Evolutionary conservation across 441 rosid species (phyloP).

Genomic region (Dalechampia spathulata): DNA sequence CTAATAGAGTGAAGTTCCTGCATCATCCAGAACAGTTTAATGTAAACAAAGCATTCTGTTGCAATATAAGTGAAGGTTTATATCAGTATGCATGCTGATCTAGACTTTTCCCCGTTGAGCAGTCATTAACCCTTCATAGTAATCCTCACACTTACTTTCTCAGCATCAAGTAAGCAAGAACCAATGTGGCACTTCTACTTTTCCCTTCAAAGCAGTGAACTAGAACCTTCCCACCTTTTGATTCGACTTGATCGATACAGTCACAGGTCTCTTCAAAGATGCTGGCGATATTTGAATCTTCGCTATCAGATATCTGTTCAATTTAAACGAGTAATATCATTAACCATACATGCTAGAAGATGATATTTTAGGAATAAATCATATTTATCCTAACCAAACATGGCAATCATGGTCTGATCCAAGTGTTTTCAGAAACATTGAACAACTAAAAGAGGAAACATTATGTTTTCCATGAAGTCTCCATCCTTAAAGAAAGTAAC

Average conservation of each 20-base stretch:
- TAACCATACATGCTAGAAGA: constrained; percentile 3
- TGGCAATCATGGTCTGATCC: too few relatives aligned
- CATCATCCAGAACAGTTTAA: constrained; percentile 2
- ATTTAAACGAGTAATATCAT: background rate
- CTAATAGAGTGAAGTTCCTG: constrained; percentile 66
- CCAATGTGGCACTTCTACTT: constrained; percentile 95
- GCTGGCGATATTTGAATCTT: constrained; percentile 72
- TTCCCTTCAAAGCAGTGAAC: constrained; percentile 99
- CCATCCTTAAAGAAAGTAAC: too few relatives aligned
- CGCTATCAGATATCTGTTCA: constrained; percentile 71
- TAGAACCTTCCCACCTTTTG: constrained; percentile 66
- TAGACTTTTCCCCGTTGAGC: background rate
- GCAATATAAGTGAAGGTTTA: background rate
- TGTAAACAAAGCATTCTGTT: background rate
- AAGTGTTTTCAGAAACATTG: too few relatives aligned
- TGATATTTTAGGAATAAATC: too few relatives aligned
- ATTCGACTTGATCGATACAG: constrained; percentile 77
- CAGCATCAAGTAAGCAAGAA: constrained; percentile 82
- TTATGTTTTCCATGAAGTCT: too few relatives aligned
- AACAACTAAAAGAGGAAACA: too few relatives aligned
- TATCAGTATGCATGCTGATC: constrained; percentile 1
- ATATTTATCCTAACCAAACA: too few relatives aligned
- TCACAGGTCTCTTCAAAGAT: constrained; percentile 82
- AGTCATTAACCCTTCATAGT: background rate
- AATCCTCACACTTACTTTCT: constrained; percentile 56